phyloP scores from a whole-genome alignment of 1,284 basidiomycete genomes.

The Ustilago tritici region DNA sequence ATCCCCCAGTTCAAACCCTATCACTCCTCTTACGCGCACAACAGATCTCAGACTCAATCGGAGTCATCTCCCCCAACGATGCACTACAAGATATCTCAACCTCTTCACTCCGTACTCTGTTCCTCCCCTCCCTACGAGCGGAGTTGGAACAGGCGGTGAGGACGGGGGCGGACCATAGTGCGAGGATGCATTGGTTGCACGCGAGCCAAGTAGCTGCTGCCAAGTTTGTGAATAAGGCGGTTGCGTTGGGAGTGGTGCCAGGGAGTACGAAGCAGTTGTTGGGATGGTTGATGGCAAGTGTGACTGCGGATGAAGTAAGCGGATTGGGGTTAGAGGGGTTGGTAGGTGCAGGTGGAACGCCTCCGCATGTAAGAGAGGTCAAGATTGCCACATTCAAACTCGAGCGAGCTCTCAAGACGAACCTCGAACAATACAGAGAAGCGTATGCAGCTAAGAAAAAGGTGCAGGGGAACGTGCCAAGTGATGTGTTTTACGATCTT shows the following conservation, averaged over 20 bases:
- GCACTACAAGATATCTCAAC: slow-evolving; percentile 57
- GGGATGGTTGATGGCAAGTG: slow-evolving; percentile 16
- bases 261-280: slow-evolving; percentile 24
- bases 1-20: slow-evolving; percentile 25
- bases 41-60: slow-evolving; percentile 49
- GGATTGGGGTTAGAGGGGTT: slow-evolving; percentile 11
- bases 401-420: slow-evolving; percentile 50
- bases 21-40: slow-evolving; percentile 38
- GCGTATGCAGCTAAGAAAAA: slow-evolving; percentile 27
- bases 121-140: slow-evolving; percentile 52
- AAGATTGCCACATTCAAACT: slow-evolving; percentile 63
- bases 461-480: slow-evolving; percentile 10
- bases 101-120: slow-evolving; percentile 55
- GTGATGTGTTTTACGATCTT: slow-evolving; percentile 51
- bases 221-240: slow-evolving; percentile 30
- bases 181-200: slow-evolving; percentile 28
- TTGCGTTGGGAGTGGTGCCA: slow-evolving; percentile 43
- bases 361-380: slow-evolving; percentile 43
- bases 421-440: slow-evolving; percentile 51
- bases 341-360: background rate
- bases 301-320: slow-evolving; percentile 11
- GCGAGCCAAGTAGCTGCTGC: slow-evolving; percentile 21
- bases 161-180: slow-evolving; percentile 17
- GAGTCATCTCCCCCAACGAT: slow-evolving; percentile 57
- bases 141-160: slow-evolving; percentile 34